phyloP scores from a whole-genome alignment of 129 eudicot genomes.

The Tagetes erecta region DNA sequence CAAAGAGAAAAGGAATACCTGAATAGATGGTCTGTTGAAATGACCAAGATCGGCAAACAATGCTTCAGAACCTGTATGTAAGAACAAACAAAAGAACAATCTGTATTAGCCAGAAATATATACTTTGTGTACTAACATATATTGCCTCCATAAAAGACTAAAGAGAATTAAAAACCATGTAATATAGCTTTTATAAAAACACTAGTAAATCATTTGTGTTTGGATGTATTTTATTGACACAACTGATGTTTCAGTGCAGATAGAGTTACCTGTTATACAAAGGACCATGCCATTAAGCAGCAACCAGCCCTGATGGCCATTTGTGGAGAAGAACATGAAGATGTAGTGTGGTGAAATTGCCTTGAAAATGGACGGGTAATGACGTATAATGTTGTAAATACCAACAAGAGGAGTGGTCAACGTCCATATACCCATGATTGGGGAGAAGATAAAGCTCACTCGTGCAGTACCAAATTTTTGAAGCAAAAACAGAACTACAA shows the following conservation, averaged over 20 bases:
- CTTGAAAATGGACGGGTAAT: conserved; percentile 60
- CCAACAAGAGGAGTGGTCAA: conserved; percentile 58
- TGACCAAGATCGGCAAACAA: conserved; percentile 87
- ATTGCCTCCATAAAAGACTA: neutral
- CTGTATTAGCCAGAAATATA: neutral
- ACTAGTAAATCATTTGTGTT: no score
- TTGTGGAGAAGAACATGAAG: conserved; percentile 43
- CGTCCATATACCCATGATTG: conserved; percentile 72
- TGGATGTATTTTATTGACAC: neutral
- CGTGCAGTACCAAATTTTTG: conserved; percentile 64
- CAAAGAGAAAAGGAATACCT: conserved; percentile 40
- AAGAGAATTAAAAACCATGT: neutral
- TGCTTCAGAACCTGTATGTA: conserved; percentile 63
- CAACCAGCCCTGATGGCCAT: conserved; percentile 59
- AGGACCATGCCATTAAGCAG: conserved; percentile 64
- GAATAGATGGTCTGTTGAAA: conserved; percentile 56
- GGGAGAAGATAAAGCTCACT: conserved; percentile 78
- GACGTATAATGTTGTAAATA: conserved; percentile 47
- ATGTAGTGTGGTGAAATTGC: conserved; percentile 69
- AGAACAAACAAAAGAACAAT: neutral
- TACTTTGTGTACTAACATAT: neutral
- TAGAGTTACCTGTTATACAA: conserved; percentile 65
- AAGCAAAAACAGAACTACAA: conserved; percentile 53
- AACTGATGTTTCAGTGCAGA: neutral
- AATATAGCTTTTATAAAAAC: no score